These are phyloP conservation scores for Amoebophrya sp. DNA, from an alignment of 169 alveolate species.

Conservation along the genomic window DNA sequence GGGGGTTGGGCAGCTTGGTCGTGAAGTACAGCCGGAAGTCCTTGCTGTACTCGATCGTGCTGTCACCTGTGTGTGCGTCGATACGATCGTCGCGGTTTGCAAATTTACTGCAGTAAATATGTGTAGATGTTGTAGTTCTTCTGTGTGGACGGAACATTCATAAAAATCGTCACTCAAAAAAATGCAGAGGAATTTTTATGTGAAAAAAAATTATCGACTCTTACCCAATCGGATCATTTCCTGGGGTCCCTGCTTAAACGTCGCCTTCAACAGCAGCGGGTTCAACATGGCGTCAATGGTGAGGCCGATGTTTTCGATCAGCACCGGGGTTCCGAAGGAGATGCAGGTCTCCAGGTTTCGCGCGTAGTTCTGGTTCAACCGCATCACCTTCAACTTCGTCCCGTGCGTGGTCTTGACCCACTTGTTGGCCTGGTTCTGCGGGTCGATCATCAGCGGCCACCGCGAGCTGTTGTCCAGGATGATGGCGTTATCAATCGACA, in stretches of 20 bases:
- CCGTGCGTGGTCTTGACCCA: slow-evolving; percentile 52
- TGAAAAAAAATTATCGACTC: too few relatives aligned
- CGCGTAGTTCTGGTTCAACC: slow-evolving; percentile 64
- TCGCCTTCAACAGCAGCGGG: slow-evolving; percentile 82
- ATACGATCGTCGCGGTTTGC: too few relatives aligned
- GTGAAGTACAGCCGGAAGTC: slow-evolving; percentile 88
- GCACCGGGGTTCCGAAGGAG: slow-evolving; percentile 77
- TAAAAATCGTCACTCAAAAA: too few relatives aligned
- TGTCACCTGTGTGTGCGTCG: too few relatives aligned
- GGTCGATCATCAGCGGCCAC: slow-evolving; percentile 70
- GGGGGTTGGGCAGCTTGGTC: slow-evolving; percentile 90
- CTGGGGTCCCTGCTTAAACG: slow-evolving; percentile 71
- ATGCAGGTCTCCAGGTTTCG: slow-evolving; percentile 74
- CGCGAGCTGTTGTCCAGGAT: slow-evolving; percentile 55
- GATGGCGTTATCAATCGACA: slow-evolving; percentile 62
- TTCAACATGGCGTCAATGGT: slow-evolving; percentile 87
- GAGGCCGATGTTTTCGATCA: slow-evolving; percentile 88
- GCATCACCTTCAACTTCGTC: slow-evolving; percentile 45
- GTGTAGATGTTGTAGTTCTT: too few relatives aligned
- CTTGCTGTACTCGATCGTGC: slow-evolving; percentile 79
- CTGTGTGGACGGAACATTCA: too few relatives aligned
- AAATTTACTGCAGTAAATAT: too few relatives aligned
- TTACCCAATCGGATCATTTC: slow-evolving; percentile 65
- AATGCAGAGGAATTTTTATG: too few relatives aligned
- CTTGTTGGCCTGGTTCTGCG: slow-evolving; percentile 66